Base-by-base conservation (phyloP, 768 basidiomycete species). In the Melanogaster broomeanus region DNA sequence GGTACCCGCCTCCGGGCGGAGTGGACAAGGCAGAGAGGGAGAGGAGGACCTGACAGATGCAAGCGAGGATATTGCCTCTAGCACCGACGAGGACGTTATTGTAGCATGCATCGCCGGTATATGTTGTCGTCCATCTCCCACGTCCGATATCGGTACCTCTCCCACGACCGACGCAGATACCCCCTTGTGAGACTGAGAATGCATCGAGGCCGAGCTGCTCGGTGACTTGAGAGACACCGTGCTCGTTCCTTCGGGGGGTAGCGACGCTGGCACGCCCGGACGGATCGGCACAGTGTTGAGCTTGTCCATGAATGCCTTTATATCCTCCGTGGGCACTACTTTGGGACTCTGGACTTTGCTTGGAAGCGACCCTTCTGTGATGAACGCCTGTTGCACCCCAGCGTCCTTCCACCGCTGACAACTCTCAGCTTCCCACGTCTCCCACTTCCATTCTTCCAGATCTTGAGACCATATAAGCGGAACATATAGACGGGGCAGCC, bases 361-460 rank as follows among this genome's bases (percentile, higher is more conserved):
- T 9, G 45, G n/a, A 31, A 15, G 27, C 5, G 43, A 18, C 15
- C 51, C 42, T 13, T 76, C 74, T 11, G 61, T 63, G 6, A 66
- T 53, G 7, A 49, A 48, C 0, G 53, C 43, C 21, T 34, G 49
- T 28, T 45, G 64, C n/a, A 22, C 28, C 3, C 58, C 35, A 15
- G 45, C 35, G n/a, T 73, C 74, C 18, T 72, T 75, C 30, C 67
- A 63, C 48, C 79, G 78, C 1, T 74, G 75, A 34, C 68, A 74
- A 56, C 87, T 87, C 63, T 89, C 87, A 4, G 75, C 79, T 59
- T 88, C 83, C 89, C 90, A 93, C 6, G 76, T 75, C 43, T 92
- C 90, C 88, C 92, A 90, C 60, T 96, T 95, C 84, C 90, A 98
- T 61, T 94, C 84, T 55, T 98, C 95, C 56, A 98, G 84, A 72